These are phyloP conservation scores for Kalaharituber pfeilii DNA, from an alignment of 2,329 filamentous ascomycete genomes.

Conservation along the genomic window DNA sequence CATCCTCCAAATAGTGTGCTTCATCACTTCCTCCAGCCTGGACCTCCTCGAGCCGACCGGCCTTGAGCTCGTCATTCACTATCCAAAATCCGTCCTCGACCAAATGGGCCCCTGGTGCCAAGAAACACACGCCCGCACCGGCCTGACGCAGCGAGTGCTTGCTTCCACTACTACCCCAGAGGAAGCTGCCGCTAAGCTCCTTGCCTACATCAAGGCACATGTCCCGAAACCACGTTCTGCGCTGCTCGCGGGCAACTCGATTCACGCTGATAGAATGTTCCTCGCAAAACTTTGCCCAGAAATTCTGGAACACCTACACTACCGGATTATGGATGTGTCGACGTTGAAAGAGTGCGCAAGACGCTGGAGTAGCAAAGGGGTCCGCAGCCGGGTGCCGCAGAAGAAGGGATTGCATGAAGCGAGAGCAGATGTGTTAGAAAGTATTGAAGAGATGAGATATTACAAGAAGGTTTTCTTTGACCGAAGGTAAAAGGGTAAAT, in stretches of 20 bases:
- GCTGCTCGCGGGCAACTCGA: slow-evolving; percentile 76
- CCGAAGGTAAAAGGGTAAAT: not conserved
- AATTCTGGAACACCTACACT: slow-evolving; percentile 63
- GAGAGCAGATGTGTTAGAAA: slow-evolving; percentile 79
- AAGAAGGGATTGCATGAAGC: slow-evolving; percentile 72
- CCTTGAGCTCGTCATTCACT: slow-evolving; percentile 66
- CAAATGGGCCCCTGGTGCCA: slow-evolving; percentile 84
- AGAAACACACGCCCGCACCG: slow-evolving; percentile 59
- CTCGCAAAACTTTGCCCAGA: slow-evolving; percentile 51
- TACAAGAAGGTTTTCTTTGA: slow-evolving; percentile 56
- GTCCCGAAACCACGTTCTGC: slow-evolving; percentile 50
- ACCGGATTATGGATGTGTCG: slow-evolving; percentile 84
- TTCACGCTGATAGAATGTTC: slow-evolving; percentile 79
- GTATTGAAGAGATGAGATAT: slow-evolving; percentile 76
- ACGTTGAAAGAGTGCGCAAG: slow-evolving; percentile 76
- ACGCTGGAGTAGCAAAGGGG: slow-evolving; percentile 53
- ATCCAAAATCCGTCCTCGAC: slow-evolving; percentile 50
- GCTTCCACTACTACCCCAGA: slow-evolving; percentile 54
- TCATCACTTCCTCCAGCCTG: slow-evolving; percentile 69
- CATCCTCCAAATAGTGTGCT: slow-evolving; percentile 82
- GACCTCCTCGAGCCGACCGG: slow-evolving; percentile 57
- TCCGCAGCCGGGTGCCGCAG: slow-evolving; percentile 44
- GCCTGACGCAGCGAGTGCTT: slow-evolving; percentile 60
- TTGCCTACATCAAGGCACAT: slow-evolving; percentile 58
- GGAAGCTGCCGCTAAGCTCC: slow-evolving; percentile 52